A percentile compares a stretch with the other conserved stretches of the same genome.
Evolutionary conservation across 2,329 filamentous ascomycete species (phyloP).

Genomic region (Shiraia bambusicola): DNA sequence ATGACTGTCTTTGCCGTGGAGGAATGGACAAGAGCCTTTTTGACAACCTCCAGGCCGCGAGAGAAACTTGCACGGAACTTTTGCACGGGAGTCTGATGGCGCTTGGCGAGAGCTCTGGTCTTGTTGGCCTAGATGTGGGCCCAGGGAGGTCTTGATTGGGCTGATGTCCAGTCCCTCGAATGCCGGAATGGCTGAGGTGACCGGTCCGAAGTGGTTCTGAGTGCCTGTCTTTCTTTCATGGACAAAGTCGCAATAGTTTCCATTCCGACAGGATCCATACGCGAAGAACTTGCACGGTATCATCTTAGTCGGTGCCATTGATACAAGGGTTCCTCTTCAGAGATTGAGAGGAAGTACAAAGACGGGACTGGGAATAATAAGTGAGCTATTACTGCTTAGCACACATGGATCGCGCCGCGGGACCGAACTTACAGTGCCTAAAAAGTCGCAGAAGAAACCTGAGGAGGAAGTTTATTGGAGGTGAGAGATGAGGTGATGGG

Average conservation of each 20-base stretch:
- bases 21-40: constrained; percentile 7
- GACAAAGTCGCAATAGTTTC: constrained; percentile 7
- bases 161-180: neutral
- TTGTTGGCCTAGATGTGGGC: neutral
- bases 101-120: neutral
- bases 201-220: neutral
- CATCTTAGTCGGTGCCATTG: neutral
- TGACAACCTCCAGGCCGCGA: constrained; percentile 5
- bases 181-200: neutral
- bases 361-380: too few species aligned
- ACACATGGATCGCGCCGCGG: too few species aligned
- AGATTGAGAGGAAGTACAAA: too few species aligned
- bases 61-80: constrained; percentile 6
- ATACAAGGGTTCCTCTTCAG: too few species aligned
- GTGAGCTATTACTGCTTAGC: too few species aligned
- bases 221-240: constrained; percentile 2
- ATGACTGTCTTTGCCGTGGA: neutral
- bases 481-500: too few species aligned
- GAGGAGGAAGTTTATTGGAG: too few species aligned
- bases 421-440: too few species aligned
- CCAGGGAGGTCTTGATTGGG: neutral
- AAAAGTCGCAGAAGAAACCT: too few species aligned
- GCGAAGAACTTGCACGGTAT: constrained; percentile 9
- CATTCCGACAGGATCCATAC: constrained; percentile 4
- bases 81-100: constrained; percentile 5